Evolutionary conservation across 192 early-diverging fungal genomes (phyloP).

Genomic region (Thamnidium elegans): DNA sequence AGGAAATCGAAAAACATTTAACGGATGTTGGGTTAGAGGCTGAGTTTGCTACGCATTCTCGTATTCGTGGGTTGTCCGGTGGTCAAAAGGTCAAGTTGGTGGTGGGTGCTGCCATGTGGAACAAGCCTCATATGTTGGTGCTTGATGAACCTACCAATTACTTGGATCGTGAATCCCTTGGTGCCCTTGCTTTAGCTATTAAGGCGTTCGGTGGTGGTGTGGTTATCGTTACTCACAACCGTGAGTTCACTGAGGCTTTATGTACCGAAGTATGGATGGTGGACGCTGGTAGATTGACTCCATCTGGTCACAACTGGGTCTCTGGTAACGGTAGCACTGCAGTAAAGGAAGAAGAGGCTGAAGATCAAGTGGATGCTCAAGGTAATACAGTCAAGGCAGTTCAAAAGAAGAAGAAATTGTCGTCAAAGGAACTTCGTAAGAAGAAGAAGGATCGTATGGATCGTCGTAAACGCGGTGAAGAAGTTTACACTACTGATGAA

Average conservation of each 20-base stretch:
- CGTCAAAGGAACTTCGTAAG: slow-evolving; percentile 51
- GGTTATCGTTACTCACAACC: slow-evolving; percentile 82
- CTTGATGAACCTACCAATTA: slow-evolving; percentile 86
- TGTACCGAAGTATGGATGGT: slow-evolving; percentile 75
- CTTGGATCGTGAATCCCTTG: slow-evolving; percentile 62
- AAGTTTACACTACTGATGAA: slow-evolving; percentile 32
- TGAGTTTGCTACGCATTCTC: slow-evolving; percentile 71
- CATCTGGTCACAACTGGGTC: slow-evolving; percentile 53
- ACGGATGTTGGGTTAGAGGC: slow-evolving; percentile 72
- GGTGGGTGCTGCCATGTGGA: slow-evolving; percentile 81
- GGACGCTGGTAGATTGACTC: slow-evolving; percentile 54
- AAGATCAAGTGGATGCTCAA: slow-evolving; percentile 60
- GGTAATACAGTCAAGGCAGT: slow-evolving; percentile 75
- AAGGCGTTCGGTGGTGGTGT: slow-evolving; percentile 77
- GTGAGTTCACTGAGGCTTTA: slow-evolving; percentile 72
- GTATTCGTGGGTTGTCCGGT: slow-evolving; percentile 68
- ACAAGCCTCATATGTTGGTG: slow-evolving; percentile 87
- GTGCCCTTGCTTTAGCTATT: slow-evolving; percentile 70
- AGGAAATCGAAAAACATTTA: slow-evolving; percentile 71
- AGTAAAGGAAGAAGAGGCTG: slow-evolving; percentile 47
- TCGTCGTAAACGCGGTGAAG: slow-evolving; percentile 56
- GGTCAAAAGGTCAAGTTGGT: slow-evolving; percentile 89
- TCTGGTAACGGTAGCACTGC: slow-evolving; percentile 46
- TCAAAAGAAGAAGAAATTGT: slow-evolving; percentile 57
- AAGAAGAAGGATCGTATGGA: slow-evolving; percentile 60